phyloP scores from a whole-genome alignment of 208 protist genomes.

The Leishmania gerbilli region DNA sequence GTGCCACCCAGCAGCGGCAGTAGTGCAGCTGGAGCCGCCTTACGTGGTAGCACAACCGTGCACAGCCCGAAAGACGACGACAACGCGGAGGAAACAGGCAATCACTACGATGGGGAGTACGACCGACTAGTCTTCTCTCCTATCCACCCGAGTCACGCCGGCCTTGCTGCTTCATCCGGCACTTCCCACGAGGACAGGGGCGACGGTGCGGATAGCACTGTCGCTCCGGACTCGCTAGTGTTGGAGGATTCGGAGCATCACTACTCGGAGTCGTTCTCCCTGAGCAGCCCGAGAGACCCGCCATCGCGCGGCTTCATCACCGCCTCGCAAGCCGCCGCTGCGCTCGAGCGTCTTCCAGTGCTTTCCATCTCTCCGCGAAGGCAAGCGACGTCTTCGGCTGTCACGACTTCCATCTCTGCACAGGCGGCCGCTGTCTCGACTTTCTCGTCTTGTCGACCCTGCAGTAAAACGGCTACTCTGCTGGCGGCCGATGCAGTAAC shows the following conservation, averaged over 20 bases:
- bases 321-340: conserved; percentile 11
- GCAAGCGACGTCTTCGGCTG: background rate
- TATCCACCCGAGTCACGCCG: background rate
- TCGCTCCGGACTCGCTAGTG: background rate
- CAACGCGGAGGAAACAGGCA: background rate
- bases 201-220: background rate
- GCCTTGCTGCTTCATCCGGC: background rate
- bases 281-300: background rate
- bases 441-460: background rate
- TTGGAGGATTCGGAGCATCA: background rate
- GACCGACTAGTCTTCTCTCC: conserved; percentile 14
- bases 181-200: background rate
- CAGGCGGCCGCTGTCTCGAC: background rate
- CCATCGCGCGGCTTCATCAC: background rate
- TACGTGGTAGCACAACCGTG: background rate
- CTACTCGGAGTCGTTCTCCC: background rate
- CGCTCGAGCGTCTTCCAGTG: conserved; percentile 6
- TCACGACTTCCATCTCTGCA: background rate
- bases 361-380: background rate
- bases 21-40: background rate
- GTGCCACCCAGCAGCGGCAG: background rate
- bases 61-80: background rate
- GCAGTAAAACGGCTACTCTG: background rate
- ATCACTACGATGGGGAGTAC: conserved; percentile 12
- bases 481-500: background rate